A percentile compares a stretch with the other conserved stretches of the same genome.
Conservation (phyloP, 768 basidiomycete genomes). For the Amanita pseudoporphyria region DNA sequence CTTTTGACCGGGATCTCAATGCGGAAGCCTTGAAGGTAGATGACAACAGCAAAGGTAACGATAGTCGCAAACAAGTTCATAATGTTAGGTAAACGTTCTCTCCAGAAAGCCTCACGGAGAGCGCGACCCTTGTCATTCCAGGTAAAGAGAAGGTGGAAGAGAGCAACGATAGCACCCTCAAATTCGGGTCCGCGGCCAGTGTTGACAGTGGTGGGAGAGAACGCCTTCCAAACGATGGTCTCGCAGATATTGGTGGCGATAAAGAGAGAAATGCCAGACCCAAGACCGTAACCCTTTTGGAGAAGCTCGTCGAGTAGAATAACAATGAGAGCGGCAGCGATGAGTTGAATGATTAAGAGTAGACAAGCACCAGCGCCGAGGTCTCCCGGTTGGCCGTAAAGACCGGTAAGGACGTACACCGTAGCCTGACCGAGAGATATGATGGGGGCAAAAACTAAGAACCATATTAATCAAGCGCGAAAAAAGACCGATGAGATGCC, state of each 20-base stretch:
- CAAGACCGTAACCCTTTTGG: constrained; percentile 98
- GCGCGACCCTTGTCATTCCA: constrained; percentile 98
- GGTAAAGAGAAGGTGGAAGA: constrained; percentile 97
- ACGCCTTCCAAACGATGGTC: constrained; percentile 99
- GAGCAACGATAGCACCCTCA: constrained; percentile 90
- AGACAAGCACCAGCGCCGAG: constrained; percentile 96
- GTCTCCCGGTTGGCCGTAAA: constrained; percentile 90
- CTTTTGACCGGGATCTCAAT: constrained; percentile 98
- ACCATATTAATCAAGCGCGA: neutral
- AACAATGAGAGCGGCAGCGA: constrained; percentile 91
- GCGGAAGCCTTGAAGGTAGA: constrained; percentile 98
- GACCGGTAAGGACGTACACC: constrained; percentile 93
- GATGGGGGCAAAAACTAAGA: constrained; percentile 87
- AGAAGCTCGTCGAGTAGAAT: constrained; percentile 98
- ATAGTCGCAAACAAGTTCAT: constrained; percentile 96
- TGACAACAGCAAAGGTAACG: constrained; percentile 87
- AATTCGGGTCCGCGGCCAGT: constrained; percentile 98
- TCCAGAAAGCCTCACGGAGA: constrained; percentile 96
- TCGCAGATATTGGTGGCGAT: constrained; percentile 99
- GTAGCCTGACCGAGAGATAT: constrained; percentile 95
- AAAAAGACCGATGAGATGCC: neutral
- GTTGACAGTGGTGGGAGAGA: constrained; percentile 96
- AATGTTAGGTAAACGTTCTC: constrained; percentile 92
- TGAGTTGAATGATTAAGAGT: constrained; percentile 91
- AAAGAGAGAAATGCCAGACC: constrained; percentile 97